Evolutionary conservation across 202 grass and related monocot species (phyloP).

Genomic region (Hordeum pubiflorum): DNA sequence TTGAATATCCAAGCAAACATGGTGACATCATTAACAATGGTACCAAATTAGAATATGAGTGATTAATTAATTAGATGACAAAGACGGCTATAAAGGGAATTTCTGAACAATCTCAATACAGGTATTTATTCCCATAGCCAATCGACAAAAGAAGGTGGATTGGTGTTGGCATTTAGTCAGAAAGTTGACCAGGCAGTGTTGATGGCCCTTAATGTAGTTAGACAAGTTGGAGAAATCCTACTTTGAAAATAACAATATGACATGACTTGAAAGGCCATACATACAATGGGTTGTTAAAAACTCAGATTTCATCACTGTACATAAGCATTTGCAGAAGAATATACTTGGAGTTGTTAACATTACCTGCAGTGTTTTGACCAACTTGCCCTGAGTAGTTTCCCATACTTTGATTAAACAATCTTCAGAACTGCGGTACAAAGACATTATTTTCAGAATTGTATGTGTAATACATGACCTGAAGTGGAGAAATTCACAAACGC

Average conservation of each 20-base stretch:
- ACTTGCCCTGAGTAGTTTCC: conserved; percentile 87
- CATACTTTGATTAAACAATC: conserved; percentile 97
- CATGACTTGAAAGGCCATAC: not conserved
- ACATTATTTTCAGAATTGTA: conserved; percentile 20
- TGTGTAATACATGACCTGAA: not conserved
- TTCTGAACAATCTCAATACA: not conserved
- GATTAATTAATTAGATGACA: not conserved
- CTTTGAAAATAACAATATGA: not conserved
- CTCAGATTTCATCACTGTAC: not conserved
- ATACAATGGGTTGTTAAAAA: not conserved
- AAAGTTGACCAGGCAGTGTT: not conserved
- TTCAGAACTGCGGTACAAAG: conserved; percentile 61
- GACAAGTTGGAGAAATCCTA: not conserved
- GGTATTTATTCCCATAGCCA: not conserved
- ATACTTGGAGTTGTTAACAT: not conserved
- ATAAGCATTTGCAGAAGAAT: conserved; percentile 4
- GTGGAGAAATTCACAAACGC: not conserved
- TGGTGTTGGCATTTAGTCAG: not conserved
- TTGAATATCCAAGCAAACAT: not conserved
- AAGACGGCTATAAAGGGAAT: not conserved
- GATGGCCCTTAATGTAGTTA: not conserved
- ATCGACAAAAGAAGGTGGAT: not conserved
- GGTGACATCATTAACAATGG: not conserved
- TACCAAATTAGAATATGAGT: not conserved
- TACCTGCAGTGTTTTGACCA: conserved; percentile 93